These are phyloP conservation scores for Amaranthus tricolor DNA, from an alignment of 179 eudicot species.

Conservation along the genomic window DNA sequence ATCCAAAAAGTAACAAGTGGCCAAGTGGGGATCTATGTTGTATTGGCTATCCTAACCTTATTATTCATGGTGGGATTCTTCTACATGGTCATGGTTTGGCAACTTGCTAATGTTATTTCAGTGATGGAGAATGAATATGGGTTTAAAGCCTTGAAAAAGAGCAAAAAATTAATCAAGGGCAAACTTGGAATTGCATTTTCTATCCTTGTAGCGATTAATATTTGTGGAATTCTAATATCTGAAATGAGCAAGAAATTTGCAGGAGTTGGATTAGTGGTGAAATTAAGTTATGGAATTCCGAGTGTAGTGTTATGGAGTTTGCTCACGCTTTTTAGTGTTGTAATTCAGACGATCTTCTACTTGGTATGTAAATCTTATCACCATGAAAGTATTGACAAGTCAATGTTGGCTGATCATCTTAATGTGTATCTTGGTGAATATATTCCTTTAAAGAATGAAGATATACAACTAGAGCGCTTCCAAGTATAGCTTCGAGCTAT, in stretches of 20 bases:
- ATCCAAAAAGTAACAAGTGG: neutral
- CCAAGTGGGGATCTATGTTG: neutral
- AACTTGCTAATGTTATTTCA: conserved; percentile 30
- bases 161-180: conserved; percentile 33
- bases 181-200: conserved; percentile 24
- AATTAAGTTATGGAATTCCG: conserved; percentile 22
- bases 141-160: conserved; percentile 34
- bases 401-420: conserved; percentile 49
- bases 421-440: conserved; percentile 53
- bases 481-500: no score
- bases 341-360: conserved; percentile 51
- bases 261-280: conserved; percentile 13
- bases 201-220: neutral
- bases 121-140: conserved; percentile 37
- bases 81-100: conserved; percentile 33
- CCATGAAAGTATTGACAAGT: conserved; percentile 51
- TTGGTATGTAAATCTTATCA: conserved; percentile 65
- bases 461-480: no score
- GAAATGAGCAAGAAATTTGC: no score
- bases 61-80: conserved; percentile 23
- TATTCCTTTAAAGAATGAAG: conserved; percentile 30
- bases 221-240: neutral
- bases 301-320: conserved; percentile 29
- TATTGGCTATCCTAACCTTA: neutral
- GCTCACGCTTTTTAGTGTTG: conserved; percentile 32